Conservation (phyloP, 352 stramenopile species). For the Globisporangium viniferum region DNA sequence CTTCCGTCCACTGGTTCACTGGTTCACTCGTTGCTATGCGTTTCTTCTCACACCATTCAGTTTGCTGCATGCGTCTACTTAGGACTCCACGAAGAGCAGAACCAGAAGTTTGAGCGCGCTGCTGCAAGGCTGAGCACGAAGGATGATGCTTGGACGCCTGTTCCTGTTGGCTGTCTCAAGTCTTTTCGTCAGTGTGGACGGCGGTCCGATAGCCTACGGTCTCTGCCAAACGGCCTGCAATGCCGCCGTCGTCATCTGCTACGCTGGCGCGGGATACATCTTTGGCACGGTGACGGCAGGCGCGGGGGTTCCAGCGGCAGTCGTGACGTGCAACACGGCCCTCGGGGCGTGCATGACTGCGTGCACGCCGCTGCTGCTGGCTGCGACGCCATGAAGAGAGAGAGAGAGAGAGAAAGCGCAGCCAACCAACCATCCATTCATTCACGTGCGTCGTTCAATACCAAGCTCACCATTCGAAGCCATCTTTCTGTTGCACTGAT, state of each 20-base stretch:
- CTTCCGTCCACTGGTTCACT: not conserved
- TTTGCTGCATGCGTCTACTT: not conserved
- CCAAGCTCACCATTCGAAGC: not conserved
- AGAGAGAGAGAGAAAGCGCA: not conserved
- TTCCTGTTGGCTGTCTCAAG: not conserved
- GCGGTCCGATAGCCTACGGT: conserved; percentile 24
- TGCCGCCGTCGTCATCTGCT: conserved; percentile 31
- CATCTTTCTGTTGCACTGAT: not conserved
- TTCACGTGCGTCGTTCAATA: not conserved
- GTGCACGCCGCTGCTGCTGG: conserved; percentile 20
- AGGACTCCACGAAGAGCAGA: not conserved
- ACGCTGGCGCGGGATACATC: conserved; percentile 25
- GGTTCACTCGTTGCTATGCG: not conserved
- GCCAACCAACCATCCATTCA: not conserved
- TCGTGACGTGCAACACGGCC: conserved; percentile 28
- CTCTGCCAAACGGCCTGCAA: conserved; percentile 46
- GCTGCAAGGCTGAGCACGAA: not conserved
- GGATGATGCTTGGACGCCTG: not conserved
- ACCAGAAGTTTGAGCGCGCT: not conserved
- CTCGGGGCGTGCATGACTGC: conserved; percentile 36
- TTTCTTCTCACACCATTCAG: not conserved
- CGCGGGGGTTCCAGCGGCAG: conserved; percentile 1
- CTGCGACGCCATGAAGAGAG: conserved; percentile 1
- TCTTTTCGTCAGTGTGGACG: conserved; percentile 5
- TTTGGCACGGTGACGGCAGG: conserved; percentile 38